Evolutionary conservation across 441 rosid genomes (phyloP), one percentile per base, ranked within the genome.

Genomic region (Gossypium aridum): DNA sequence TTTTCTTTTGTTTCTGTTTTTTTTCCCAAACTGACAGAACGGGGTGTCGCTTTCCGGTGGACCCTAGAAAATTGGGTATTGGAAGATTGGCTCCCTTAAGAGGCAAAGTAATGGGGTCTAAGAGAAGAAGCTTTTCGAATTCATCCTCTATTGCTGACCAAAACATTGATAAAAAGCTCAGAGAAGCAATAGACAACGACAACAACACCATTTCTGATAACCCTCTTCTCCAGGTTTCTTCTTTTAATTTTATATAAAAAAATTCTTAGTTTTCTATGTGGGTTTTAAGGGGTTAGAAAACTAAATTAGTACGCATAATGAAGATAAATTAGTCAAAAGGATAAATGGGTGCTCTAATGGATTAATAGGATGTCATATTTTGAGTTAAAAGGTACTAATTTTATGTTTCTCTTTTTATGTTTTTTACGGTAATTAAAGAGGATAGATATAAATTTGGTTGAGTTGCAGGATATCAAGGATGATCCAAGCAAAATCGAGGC

Each of bases 31-130:
- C 43, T 63, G 67, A 77, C 61, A 71, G 63, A 70, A 75, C 17
- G 70, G 70, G 17, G 70, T 83, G 84, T 86, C 85, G 93, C 73
- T 76, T 80, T 80, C 85, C 83, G 68, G 91, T 67, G 61, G 78
- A 80, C 43, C 69, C 80, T 39, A 65, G 86, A 77, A 82, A 74
- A 20, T 78, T 79, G 75, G 80, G 74, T 57, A 31, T 74, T 61
- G 85, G 80, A 72, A 71, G 84, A 5, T 23, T 77, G 34, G 59
- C 81, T 64, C 75, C 77, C 67, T 76, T 80, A 25, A 77, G 88
- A 72, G 56, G 75, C 14, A 53, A 81, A 73, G 72, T 78, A n/a
- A 55, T 63, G 75, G 78, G 70, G 70, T 76, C 89, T 59, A 89
- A 82, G 73, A 85, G 83, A 70, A 51, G 64, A 70, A 47, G 64